phyloP scores from a whole-genome alignment of 257 asterid species.

The Capsicum baccatum region DNA sequence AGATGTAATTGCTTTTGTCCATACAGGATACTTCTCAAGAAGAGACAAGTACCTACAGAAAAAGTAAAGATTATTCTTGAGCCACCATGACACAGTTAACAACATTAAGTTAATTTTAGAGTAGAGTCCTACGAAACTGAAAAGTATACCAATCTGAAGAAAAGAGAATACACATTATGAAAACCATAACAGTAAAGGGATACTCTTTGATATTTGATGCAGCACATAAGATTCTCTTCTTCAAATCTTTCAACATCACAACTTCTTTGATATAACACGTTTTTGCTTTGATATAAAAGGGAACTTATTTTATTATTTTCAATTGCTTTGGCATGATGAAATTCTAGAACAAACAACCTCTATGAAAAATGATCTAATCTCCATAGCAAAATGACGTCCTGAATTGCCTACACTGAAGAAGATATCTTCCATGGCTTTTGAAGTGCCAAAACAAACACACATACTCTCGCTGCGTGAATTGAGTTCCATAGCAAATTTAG shows the following conservation, averaged over 20 bases:
- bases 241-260: not conserved
- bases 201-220: slow-evolving; percentile 1
- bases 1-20: slow-evolving; percentile 84
- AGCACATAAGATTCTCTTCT: not conserved
- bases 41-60: slow-evolving; percentile 82
- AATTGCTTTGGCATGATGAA: not conserved
- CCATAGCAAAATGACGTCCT: not conserved
- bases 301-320: not conserved
- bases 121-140: not conserved
- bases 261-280: not conserved
- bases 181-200: not conserved
- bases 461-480: not conserved
- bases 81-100: not conserved
- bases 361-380: not conserved
- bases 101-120: not conserved
- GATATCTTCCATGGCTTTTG: not conserved
- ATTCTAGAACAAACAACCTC: not conserved
- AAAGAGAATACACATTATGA: not conserved
- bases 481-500: not conserved
- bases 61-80: slow-evolving; percentile 25
- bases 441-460: not conserved
- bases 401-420: not conserved
- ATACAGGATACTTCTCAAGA: slow-evolving; percentile 81
- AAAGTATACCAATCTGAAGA: not conserved
- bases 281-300: not conserved